Percentiles rank a stretch among this genome's conserved stretches.
These are phyloP conservation scores for Sugiyamaella valdiviana DNA, from an alignment of 805 yeast genomes.

Conservation along the genomic window DNA sequence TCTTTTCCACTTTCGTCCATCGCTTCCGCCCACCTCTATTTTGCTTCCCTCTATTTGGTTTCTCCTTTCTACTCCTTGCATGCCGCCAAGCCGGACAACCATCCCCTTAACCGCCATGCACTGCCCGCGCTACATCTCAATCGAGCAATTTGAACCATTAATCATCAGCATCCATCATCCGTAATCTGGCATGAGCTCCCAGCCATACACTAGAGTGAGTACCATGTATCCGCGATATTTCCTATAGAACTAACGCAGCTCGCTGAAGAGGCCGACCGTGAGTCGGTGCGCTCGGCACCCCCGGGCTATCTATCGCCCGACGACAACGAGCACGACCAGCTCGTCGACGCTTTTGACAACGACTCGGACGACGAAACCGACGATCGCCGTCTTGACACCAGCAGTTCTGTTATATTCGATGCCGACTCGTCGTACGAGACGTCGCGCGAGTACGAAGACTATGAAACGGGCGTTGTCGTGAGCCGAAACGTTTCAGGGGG, in stretches of 20 bases:
- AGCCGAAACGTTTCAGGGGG: neutral
- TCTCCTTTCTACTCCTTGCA: too few relatives aligned
- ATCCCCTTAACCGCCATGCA: neutral
- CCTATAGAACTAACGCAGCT: neutral
- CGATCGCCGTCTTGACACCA: slow-evolving; percentile 2
- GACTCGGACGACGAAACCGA: slow-evolving; percentile 2
- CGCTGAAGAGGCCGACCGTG: neutral
- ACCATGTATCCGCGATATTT: neutral
- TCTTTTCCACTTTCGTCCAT: too few relatives aligned
- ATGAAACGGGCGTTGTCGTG: slow-evolving; percentile 3
- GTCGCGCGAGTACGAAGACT: neutral
- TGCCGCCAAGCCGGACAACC: neutral
- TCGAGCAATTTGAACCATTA: neutral
- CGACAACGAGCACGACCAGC: neutral
- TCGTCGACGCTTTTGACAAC: slow-evolving; percentile 4
- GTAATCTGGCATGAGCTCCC: neutral
- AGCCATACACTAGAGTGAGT: neutral
- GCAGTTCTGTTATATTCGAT: neutral
- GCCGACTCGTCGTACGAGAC: neutral
- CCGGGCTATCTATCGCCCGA: neutral
- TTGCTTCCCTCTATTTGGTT: too few relatives aligned
- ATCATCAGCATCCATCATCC: neutral
- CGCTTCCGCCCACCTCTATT: too few relatives aligned
- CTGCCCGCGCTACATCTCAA: neutral
- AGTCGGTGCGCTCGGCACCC: neutral